Evolutionary conservation across 192 early-diverging fungal genomes (phyloP).

Genomic region (Lobosporangium transversale): DNA sequence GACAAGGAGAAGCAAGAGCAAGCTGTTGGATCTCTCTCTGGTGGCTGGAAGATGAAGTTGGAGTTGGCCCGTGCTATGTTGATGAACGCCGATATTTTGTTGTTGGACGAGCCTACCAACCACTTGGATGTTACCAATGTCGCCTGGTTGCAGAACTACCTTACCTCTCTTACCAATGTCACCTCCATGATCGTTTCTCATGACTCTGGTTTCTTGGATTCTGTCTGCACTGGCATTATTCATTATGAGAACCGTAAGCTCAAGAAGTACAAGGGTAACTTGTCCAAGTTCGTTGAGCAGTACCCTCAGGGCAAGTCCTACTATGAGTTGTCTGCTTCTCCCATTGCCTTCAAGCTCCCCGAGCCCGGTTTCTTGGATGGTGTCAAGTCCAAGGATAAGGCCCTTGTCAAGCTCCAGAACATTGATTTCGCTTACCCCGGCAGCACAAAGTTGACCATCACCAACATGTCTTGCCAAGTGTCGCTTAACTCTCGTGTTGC

Average conservation of each 20-base stretch:
- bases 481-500: conserved; percentile 83
- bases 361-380: conserved; percentile 79
- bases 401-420: conserved; percentile 81
- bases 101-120: conserved; percentile 89
- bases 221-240: conserved; percentile 83
- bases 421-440: conserved; percentile 79
- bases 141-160: conserved; percentile 75
- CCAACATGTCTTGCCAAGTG: conserved; percentile 69
- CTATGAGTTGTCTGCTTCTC: conserved; percentile 74
- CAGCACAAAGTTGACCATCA: conserved; percentile 65
- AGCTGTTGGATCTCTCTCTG: conserved; percentile 80
- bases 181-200: conserved; percentile 89
- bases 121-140: conserved; percentile 79
- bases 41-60: conserved; percentile 93
- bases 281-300: conserved; percentile 82
- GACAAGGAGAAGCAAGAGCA: conserved; percentile 69
- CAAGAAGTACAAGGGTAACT: conserved; percentile 78
- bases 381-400: conserved; percentile 78
- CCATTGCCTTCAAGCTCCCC: conserved; percentile 75
- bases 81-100: conserved; percentile 84
- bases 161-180: conserved; percentile 73
- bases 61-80: conserved; percentile 88
- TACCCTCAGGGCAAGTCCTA: conserved; percentile 77
- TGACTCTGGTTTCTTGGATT: conserved; percentile 86
- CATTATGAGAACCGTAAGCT: conserved; percentile 86